phyloP scores from a whole-genome alignment of 177 flowering plant genomes.

The Telopea speciosissima region DNA sequence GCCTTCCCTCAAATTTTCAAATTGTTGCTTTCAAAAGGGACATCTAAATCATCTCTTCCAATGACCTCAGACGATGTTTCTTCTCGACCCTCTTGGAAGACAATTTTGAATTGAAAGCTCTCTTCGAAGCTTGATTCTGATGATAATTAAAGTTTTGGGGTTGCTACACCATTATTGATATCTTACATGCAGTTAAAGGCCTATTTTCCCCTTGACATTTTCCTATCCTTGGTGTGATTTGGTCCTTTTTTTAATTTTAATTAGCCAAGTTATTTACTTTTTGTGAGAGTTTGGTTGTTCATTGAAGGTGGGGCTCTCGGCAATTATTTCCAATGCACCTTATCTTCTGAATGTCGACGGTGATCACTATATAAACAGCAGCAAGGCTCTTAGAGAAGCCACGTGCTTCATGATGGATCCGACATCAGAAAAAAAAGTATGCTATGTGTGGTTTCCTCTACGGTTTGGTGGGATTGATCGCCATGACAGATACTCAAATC shows the following conservation, averaged over 20 bases:
- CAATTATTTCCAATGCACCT: conserved; percentile 83
- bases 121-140: conserved; percentile 55
- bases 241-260: too few species aligned
- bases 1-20: too few species aligned
- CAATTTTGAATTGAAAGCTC: conserved; percentile 60
- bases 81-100: conserved; percentile 65
- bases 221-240: too few species aligned
- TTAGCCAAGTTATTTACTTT: too few species aligned
- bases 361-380: conserved; percentile 91
- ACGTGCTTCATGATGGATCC: conserved; percentile 99
- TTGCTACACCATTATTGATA: conserved; percentile 80
- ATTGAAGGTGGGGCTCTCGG: conserved; percentile 77
- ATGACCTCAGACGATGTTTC: conserved; percentile 51
- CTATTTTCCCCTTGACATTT: too few species aligned
- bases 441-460: conserved; percentile 90
- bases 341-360: conserved; percentile 89
- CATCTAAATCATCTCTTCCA: conserved; percentile 40
- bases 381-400: conserved; percentile 81
- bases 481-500: conserved; percentile 82
- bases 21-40: conserved; percentile 30
- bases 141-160: conserved; percentile 67
- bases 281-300: neutral
- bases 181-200: conserved; percentile 88
- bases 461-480: conserved; percentile 92
- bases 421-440: conserved; percentile 67